These are phyloP conservation scores for Neoarthrinium moseri DNA, from an alignment of 2,329 filamentous ascomycete species.

Conservation along the genomic window DNA sequence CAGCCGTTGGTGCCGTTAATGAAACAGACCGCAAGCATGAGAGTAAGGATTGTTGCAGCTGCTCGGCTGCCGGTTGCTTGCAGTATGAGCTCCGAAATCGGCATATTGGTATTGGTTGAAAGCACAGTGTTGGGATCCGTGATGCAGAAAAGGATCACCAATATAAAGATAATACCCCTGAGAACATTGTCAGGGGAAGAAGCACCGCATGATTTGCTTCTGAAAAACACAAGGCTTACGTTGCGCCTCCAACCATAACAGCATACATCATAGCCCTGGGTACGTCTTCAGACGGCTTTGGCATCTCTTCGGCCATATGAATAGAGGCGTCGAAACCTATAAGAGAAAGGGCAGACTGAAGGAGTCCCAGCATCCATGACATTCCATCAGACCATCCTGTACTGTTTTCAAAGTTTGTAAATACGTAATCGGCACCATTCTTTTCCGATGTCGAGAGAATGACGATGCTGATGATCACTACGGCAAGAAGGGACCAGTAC, in stretches of 20 bases:
- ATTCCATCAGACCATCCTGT: constrained; percentile 45
- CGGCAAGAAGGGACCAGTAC: constrained; percentile 39
- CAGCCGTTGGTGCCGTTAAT: constrained; percentile 44
- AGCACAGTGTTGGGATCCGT: constrained; percentile 34
- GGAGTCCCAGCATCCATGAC: constrained; percentile 44
- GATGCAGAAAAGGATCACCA: constrained; percentile 41
- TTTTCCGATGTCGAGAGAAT: constrained; percentile 39
- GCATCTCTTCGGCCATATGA: constrained; percentile 48
- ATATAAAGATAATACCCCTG: constrained; percentile 36
- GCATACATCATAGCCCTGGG: constrained; percentile 42
- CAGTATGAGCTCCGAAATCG: constrained; percentile 43
- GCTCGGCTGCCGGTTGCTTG: constrained; percentile 38
- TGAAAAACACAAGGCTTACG: constrained; percentile 28
- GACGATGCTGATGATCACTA: constrained; percentile 42
- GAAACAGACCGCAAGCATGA: constrained; percentile 42
- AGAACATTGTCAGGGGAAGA: neutral
- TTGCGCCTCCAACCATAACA: constrained; percentile 39
- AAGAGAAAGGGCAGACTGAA: constrained; percentile 37
- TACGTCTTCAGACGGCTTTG: constrained; percentile 35
- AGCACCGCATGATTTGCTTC: neutral
- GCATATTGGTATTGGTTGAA: constrained; percentile 38
- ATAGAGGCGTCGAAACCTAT: constrained; percentile 43
- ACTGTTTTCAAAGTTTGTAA: constrained; percentile 41
- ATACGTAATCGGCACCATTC: constrained; percentile 40
- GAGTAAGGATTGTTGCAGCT: constrained; percentile 36